Conservation (phyloP, 2,329 filamentous ascomycete genomes). For the Periconia sp. region DNA sequence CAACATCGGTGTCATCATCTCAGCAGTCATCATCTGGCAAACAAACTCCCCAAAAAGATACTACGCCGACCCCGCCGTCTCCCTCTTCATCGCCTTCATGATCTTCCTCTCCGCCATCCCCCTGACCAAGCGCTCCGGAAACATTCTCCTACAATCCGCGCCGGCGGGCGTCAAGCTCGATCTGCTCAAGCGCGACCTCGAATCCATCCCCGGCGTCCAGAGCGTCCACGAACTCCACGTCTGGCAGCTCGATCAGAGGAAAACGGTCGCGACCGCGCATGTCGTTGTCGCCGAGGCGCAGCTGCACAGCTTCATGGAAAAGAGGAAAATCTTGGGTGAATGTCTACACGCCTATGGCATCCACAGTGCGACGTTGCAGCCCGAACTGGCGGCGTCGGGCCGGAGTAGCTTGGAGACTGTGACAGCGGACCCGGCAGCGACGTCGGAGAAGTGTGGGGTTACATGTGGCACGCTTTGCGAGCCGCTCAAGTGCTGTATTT, state of each 20-base stretch:
- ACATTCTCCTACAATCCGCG: slow-evolving; percentile 68
- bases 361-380: slow-evolving; percentile 71
- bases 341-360: slow-evolving; percentile 75
- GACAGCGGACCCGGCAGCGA: slow-evolving; percentile 1
- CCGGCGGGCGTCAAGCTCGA: slow-evolving; percentile 61
- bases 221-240: slow-evolving; percentile 73
- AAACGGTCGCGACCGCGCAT: slow-evolving; percentile 70
- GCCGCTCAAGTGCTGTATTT: slow-evolving; percentile 56
- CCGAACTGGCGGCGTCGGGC: slow-evolving; percentile 51
- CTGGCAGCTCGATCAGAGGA: slow-evolving; percentile 72
- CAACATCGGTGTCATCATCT: slow-evolving; percentile 73
- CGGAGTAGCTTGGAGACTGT: not conserved
- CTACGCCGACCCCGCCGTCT: slow-evolving; percentile 72
- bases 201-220: slow-evolving; percentile 66
- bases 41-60: slow-evolving; percentile 59
- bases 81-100: slow-evolving; percentile 71
- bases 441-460: slow-evolving; percentile 51
- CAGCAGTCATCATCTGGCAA: slow-evolving; percentile 70
- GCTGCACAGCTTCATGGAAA: slow-evolving; percentile 60
- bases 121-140: slow-evolving; percentile 62
- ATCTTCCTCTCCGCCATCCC: slow-evolving; percentile 67
- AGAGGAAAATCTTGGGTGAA: slow-evolving; percentile 64
- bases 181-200: slow-evolving; percentile 69
- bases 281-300: slow-evolving; percentile 63
- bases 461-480: slow-evolving; percentile 56